Base-by-base conservation (phyloP, 2,329 filamentous ascomycete species). In the Anthostomella pinea region DNA sequence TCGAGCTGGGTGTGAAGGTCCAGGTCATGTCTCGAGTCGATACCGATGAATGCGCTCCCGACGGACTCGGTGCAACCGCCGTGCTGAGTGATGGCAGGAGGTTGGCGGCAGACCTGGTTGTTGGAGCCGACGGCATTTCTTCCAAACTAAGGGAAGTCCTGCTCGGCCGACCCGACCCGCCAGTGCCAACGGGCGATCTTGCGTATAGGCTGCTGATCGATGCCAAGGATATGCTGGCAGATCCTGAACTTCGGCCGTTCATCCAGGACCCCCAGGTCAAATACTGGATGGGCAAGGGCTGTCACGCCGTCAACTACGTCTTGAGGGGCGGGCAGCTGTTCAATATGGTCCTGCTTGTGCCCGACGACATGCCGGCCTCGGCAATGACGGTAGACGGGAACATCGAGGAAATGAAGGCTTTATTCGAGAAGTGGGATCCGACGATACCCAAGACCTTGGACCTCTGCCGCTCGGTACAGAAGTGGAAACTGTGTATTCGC, bases 371-470 rank as follows among this genome's bases (percentile, higher is more conserved):
- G 52, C 70, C 69, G 3, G 60, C 56, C 1, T 62, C 61, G 3
- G 56, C 63, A 2, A 66, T 64, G 13, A 72, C 66, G 3, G 52
- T 45, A 32, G 57, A 34, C 37, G 60, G 38, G 17, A 47, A 59
- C 41, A 41, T 57, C 31, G 48, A 48, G 41, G 64, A 67, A 48
- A 68, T 68, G 65, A 53, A 58, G 5, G 66, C 67, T 0, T 59
- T 73, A 5, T 81, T 73, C 45, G 62, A 68, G 29, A 69, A 70
- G 27, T 82, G 78, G 78, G 78, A 81, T 47, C 73, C 75, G 1
- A 61, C 62, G 1, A 73, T 77, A 22, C 59, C 68, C 13, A 82
- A 81, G 51, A 62, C 82, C 4, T 62, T 81, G 1, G 59, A 62
- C 0, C 66, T 81, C 13, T 81, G 77, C 51, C 63, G 77, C 27